Percentiles rank a stretch among this genome's conserved stretches.
Conservation (phyloP, 768 basidiomycete species). For the Mycena kentingensis region DNA sequence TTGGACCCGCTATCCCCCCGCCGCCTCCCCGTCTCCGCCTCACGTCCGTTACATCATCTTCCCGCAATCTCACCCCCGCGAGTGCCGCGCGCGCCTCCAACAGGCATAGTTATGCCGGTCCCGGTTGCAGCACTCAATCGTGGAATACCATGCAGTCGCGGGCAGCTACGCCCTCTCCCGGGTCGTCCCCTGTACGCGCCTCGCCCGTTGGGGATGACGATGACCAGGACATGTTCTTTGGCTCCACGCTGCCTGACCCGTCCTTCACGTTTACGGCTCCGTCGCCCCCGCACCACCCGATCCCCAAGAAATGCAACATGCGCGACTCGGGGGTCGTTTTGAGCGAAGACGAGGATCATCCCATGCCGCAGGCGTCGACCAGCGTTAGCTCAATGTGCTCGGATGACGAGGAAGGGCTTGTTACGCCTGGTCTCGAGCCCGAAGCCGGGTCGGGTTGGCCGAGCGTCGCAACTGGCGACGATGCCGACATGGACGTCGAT, state of each 20-base stretch:
- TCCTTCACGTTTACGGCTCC: slow-evolving; percentile 68
- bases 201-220: slow-evolving; percentile 36
- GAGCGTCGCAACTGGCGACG: slow-evolving; percentile 39
- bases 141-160: slow-evolving; percentile 47
- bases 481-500: slow-evolving; percentile 53
- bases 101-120: slow-evolving; percentile 70
- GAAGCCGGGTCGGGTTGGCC: slow-evolving; percentile 67
- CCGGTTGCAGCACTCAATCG: slow-evolving; percentile 35
- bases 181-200: slow-evolving; percentile 46
- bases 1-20: slow-evolving; percentile 55
- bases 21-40: slow-evolving; percentile 33
- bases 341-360: slow-evolving; percentile 59
- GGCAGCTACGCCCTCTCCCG: slow-evolving; percentile 46
- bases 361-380: slow-evolving; percentile 59
- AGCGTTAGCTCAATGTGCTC: slow-evolving; percentile 65
- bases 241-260: slow-evolving; percentile 44
- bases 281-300: slow-evolving; percentile 44
- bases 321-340: slow-evolving; percentile 66
- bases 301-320: slow-evolving; percentile 72
- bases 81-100: slow-evolving; percentile 34
- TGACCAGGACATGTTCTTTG: slow-evolving; percentile 62
- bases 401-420: slow-evolving; percentile 67
- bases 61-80: slow-evolving; percentile 24
- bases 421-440: slow-evolving; percentile 66
- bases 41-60: slow-evolving; percentile 29